Evolutionary conservation across 2,329 filamentous ascomycete species (phyloP).

Genomic region (Colletotrichum noveboracense): DNA sequence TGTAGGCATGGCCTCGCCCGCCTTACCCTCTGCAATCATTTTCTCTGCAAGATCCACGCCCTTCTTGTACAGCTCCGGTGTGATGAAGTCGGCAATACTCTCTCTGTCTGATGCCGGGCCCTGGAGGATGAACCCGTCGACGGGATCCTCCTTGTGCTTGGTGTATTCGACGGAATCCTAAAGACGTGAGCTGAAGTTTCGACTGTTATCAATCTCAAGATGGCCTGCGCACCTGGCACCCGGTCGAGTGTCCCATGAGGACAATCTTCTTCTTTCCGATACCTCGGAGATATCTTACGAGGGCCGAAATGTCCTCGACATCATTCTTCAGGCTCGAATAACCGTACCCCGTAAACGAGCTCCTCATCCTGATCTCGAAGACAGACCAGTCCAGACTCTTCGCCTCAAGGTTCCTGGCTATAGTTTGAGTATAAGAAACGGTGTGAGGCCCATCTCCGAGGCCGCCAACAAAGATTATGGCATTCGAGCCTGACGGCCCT

Average conservation of each 20-base stretch:
- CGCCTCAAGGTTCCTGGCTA: slow-evolving; percentile 49
- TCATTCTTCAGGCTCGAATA: slow-evolving; percentile 56
- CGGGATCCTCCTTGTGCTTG: slow-evolving; percentile 47
- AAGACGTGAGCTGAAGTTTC: not conserved
- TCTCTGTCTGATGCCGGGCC: slow-evolving; percentile 82
- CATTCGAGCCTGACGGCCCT: slow-evolving; percentile 53
- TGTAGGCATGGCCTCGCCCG: slow-evolving; percentile 59
- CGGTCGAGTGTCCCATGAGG: slow-evolving; percentile 64
- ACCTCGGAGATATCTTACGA: slow-evolving; percentile 59
- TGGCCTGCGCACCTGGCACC: slow-evolving; percentile 51
- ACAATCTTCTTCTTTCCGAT: slow-evolving; percentile 58
- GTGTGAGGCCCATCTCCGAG: slow-evolving; percentile 73
- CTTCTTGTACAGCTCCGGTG: slow-evolving; percentile 45
- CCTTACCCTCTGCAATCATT: slow-evolving; percentile 60
- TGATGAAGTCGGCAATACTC: slow-evolving; percentile 53
- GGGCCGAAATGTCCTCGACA: slow-evolving; percentile 55
- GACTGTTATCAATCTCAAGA: not conserved
- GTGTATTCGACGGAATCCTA: slow-evolving; percentile 64
- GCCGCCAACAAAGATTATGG: slow-evolving; percentile 73
- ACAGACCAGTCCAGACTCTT: slow-evolving; percentile 52
- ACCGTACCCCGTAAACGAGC: slow-evolving; percentile 59
- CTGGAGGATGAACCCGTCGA: slow-evolving; percentile 82
- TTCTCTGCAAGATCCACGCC: slow-evolving; percentile 54
- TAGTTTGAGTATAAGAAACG: slow-evolving; percentile 58
- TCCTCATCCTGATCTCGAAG: slow-evolving; percentile 61